A percentile compares a stretch with the other conserved stretches of the same genome.
phyloP scores from a whole-genome alignment of 352 stramenopile genomes.

The Globisporangium takayamanum region DNA sequence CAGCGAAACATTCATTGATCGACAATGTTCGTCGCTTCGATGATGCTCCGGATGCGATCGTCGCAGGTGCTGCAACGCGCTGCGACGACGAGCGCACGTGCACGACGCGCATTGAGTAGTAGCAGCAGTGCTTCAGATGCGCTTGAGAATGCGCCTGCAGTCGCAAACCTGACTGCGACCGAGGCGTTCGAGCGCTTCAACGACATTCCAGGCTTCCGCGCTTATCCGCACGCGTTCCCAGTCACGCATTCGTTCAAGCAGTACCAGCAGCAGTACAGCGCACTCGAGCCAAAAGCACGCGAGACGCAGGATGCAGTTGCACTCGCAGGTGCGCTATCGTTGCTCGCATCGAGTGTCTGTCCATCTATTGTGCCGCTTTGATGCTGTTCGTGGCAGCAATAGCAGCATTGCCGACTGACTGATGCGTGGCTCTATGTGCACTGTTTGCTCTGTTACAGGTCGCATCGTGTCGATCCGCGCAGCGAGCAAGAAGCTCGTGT shows the following conservation, averaged over 20 bases:
- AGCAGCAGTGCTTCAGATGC: background rate
- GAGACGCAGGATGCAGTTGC: slow-evolving; percentile 41
- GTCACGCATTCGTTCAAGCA: slow-evolving; percentile 59
- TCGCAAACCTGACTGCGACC: slow-evolving; percentile 11
- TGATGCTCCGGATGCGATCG: too few relatives aligned
- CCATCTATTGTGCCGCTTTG: too few relatives aligned
- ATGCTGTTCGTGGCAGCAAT: too few relatives aligned
- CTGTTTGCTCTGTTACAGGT: slow-evolving; percentile 18
- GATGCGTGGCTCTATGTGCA: background rate
- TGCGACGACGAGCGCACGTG: background rate
- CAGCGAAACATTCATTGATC: too few relatives aligned
- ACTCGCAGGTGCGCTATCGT: slow-evolving; percentile 30
- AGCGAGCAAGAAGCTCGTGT: slow-evolving; percentile 81
- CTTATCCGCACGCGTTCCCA: slow-evolving; percentile 64
- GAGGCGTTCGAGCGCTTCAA: slow-evolving; percentile 59
- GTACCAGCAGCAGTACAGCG: slow-evolving; percentile 50
- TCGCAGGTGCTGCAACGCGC: background rate
- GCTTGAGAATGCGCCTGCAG: background rate
- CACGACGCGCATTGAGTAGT: background rate
- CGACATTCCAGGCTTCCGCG: slow-evolving; percentile 37
- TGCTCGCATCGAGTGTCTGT: too few relatives aligned
- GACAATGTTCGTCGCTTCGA: too few relatives aligned
- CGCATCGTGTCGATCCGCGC: slow-evolving; percentile 71
- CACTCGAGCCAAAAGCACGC: slow-evolving; percentile 50
- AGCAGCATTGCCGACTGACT: too few relatives aligned